Evolutionary conservation across 305 asterid genomes (phyloP), one percentile per base, ranked within the genome.

Genomic region (Ruellia speciosa): DNA sequence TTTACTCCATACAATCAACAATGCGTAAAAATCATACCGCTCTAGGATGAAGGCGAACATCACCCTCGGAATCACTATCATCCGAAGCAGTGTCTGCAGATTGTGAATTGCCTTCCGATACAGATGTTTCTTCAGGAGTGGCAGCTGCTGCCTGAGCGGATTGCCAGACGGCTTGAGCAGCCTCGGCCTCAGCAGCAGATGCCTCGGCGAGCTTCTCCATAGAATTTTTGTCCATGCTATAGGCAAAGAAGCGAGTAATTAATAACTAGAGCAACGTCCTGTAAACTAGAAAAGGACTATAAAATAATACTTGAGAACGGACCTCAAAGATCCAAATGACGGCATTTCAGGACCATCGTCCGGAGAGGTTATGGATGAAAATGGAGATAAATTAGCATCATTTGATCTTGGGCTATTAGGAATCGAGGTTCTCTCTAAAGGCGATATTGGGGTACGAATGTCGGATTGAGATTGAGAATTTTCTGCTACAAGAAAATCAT

Each of bases 151-250:
- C 81, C 74, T 89, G 96, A 19, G 80, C 97, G 49, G 88, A 79
- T 64, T 82, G 90, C 99, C 99, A 92, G 70, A 88, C 95, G 50
- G 94, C 92, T 78, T 71, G 86, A 64, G 95, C 97, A 66, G 59
- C 97, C 83, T 88, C 90, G 49, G 99, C 99, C 81, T 92, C 99
- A 48, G 99, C 99, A 62, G 99, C 94, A 53, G 96, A 92, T 54
- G 96, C 99, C 74, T 92, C 90, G 11, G 89, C 88, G 60, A 88
- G 76, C 74, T 79, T 86, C 62, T 86, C 96, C 94, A 86, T 75
- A 19, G 97, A 92, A 67, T 76, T 74, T 60, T 71, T 74, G 73
- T 92, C 85, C 82, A 79, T 77, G 52, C 99, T 92, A 72, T 41
- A 76, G 16, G 41, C 61, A 54, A 24, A 24, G 31, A 24, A 24